Evolutionary conservation across 148 eudicot species (phyloP), one percentile per base, ranked within the genome.

Genomic region (Rhododendron ovatum): DNA sequence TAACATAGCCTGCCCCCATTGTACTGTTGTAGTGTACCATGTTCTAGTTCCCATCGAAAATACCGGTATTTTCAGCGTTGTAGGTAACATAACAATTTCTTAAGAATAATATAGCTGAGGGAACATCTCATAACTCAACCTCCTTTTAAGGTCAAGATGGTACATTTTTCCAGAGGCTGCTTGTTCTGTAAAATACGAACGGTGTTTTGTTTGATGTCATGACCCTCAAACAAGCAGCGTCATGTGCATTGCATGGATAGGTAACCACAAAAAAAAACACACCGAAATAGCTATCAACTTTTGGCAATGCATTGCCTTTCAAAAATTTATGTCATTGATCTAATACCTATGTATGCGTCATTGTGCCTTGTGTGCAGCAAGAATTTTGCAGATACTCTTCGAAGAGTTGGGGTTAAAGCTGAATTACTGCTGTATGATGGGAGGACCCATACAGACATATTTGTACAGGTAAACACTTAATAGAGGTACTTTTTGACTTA

Each of bases 401-500:
- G 88, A 89, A 89, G 91, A 83, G 87, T 91, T 73, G 99, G 99
- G 79, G 99, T 90, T 2, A 90, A 93, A 86, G 95, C 99, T 74
- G 93, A 94, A 84, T 87, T 91, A 50, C 85, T 93, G 61, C 80
- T 95, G 79, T 95, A 97, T 81, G 98, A 97, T 89, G 99, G 98
- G 35, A 92, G 92, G 86, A 95, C 98, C 51, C 99, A 97, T 87
- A 97, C 98, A 33, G 98, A 97, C 88, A 85, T 96, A 85, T 95
- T 97, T 90, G 91, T 95, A 71, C 99, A 97, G 98, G 99, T 97
- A 90, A 71, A 74, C 75, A 11, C 26, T n/a, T 37, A 43, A 11
- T 69, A 20, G 26, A 28, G 18, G 6, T 50, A 14, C 77, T 69
- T 10, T 69, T 28, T 26, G 15, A 69, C 37, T 18, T 15, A n/a